Evolutionary conservation across 176 grass and related monocot species (phyloP), one percentile per base, ranked within the genome.

Genomic region (Phoenix dactylifera): DNA sequence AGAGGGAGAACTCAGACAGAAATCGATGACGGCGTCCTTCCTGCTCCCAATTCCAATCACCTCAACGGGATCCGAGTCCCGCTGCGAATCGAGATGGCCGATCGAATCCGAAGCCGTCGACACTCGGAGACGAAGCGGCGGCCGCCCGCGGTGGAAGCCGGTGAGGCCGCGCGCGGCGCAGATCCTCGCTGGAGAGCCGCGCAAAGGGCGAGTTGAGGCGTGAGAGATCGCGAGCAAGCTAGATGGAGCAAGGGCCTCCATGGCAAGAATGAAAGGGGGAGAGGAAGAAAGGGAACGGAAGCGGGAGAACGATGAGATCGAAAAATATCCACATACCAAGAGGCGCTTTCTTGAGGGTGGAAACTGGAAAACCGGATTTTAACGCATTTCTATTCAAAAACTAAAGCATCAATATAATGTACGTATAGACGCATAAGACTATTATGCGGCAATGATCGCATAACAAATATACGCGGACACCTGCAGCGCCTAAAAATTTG

Each of bases 21-120:
- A 98, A 50, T 98, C 84, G 30, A 92, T 83, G 44, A 92, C 66
- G 20, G 93, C 78, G 23, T 98, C 93, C 73, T 89, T 98, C 58
- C 93, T 74, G 60, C 87, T 92, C 57, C 93, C 93, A 9, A 92
- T 79, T 50, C 84, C 93, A 51, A 92, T 81, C 24, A 97, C 84
- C 78, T 92, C 84, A n/a, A 97, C 93, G 22, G 84, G 78, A 17
- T 88, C 87, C 60, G 54, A 22, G 54, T 35, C 26, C 5, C 18
- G 28, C n/a, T 19, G 20, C 19, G 22, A 17, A 18, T 50, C 35
- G 12, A 15, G 0, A 19, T 16, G 35, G 32, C 44, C 56, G 2
- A 12, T 44, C 10, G 39, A 22, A 3, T 59, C 7, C 28, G 44
- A 71, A 3, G 39, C n/a, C 55, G 22, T 50, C 17, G 48, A 22